A percentile compares a stretch with the other conserved stretches of the same genome.
phyloP scores from a whole-genome alignment of 208 protist genomes.

The Leishmania martiniquensis region DNA sequence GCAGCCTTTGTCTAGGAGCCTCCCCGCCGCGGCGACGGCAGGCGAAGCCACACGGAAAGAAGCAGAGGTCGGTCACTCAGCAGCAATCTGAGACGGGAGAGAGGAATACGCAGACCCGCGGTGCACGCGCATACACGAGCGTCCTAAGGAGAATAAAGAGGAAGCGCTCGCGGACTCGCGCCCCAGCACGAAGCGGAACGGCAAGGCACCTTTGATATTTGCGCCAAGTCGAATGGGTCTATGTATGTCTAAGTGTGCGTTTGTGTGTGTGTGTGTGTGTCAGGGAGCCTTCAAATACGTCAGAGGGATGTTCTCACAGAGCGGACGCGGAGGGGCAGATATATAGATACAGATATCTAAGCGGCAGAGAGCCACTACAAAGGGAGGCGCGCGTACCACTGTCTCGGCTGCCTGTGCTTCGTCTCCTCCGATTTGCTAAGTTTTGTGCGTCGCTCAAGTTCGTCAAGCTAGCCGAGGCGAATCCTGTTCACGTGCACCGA shows the following conservation, averaged over 20 bases:
- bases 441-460: too few relatives aligned
- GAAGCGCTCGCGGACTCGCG: neutral
- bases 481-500: neutral
- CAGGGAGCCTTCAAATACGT: neutral
- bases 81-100: neutral
- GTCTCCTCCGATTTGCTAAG: too few relatives aligned
- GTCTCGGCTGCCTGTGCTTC: too few relatives aligned
- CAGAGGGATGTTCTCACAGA: neutral
- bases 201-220: neutral
- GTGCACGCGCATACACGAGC: neutral
- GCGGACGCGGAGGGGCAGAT: too few relatives aligned
- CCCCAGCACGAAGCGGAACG: neutral
- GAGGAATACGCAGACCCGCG: neutral
- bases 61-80: neutral
- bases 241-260: neutral
- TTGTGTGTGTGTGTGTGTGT: neutral
- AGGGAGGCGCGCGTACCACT: too few relatives aligned
- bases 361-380: too few relatives aligned
- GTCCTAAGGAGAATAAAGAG: neutral
- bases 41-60: neutral
- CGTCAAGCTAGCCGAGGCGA: too few relatives aligned
- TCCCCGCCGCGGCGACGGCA: neutral
- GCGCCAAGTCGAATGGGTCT: slow-evolving; percentile 7
- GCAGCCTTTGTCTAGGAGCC: neutral
- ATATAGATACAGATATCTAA: too few relatives aligned